Base-by-base conservation (phyloP, 2,329 filamentous ascomycete species). In the Metarhizium guizhouense region DNA sequence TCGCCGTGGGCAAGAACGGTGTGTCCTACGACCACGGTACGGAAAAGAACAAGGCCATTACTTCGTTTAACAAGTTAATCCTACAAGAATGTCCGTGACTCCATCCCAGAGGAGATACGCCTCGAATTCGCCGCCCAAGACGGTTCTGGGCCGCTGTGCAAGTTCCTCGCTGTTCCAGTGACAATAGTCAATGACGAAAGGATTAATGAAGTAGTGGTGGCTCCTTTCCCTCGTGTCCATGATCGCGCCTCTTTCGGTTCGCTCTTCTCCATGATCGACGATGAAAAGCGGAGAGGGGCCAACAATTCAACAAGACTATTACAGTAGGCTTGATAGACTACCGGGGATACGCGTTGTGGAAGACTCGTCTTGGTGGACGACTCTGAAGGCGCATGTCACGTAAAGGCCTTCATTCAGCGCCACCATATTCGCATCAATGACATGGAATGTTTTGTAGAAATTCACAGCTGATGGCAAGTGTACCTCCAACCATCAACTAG, bases 131-230 rank as follows among this genome's bases (percentile, higher is more conserved):
- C 59, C n/a, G 64, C 74, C 13, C 63, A 65, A 32, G 67, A 72
- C 7, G 73, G 74, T 3, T 76, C 72, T 71, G 63, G 51, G n/a
- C 72, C 74, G 7, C 64, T 76, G 10, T 76, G 74, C 52, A 56
- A 66, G 20, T 70, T 72, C 45, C 64, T 77, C 2, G 68, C 61
- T 7, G 69, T 74, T 47, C 63, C 69, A 0, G 62, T 73, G 38
- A 74, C 74, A 2, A 61, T 54, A 59, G 65, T 67, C 40, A 53
- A 56, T 56, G 68, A 71, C n/a, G 62, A 61, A 1, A 47, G 56
- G 54, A 70, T 63, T 43, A 68, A 68, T 16, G 59, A 67, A 56
- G 59, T 60, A 60, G 66, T 67, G 0, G 64, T 67, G 32, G 66
- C 64, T 13, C 68, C 67, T 1, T 71, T 70, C 16, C 69, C 69